Conservation (phyloP, 805 yeast species). For the Metschnikowia borealis region DNA sequence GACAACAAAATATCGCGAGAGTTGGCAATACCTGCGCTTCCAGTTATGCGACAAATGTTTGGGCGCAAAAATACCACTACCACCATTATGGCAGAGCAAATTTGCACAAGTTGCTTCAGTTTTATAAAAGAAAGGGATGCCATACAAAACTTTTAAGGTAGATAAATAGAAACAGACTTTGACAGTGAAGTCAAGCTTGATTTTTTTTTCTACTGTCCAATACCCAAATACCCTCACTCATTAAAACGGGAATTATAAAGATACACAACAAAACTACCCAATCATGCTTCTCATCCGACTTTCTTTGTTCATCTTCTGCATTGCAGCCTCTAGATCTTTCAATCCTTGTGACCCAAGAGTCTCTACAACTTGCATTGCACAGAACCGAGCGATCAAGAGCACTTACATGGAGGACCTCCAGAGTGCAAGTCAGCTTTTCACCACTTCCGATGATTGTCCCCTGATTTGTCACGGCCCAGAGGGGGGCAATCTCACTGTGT, state of each 20-base stretch:
- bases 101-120: not conserved
- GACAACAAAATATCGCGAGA: not conserved
- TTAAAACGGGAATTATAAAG: not conserved
- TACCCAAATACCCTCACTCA: not conserved
- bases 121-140: not conserved
- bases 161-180: not conserved
- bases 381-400: slow-evolving; percentile 23
- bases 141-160: not conserved
- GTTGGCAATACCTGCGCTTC: not conserved
- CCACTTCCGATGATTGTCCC: slow-evolving; percentile 9
- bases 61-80: not conserved
- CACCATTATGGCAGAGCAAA: not conserved
- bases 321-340: not conserved
- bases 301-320: not conserved
- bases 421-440: slow-evolving; percentile 12
- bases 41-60: not conserved
- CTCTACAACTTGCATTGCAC: slow-evolving; percentile 24
- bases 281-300: not conserved
- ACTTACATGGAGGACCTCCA: slow-evolving; percentile 6
- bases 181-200: not conserved
- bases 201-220: not conserved
- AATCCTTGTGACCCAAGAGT: slow-evolving; percentile 27
- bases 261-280: not conserved
- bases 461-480: slow-evolving; percentile 6
- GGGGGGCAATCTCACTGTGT: slow-evolving; percentile 11